phyloP scores from a whole-genome alignment of 2,329 filamentous ascomycete species.

The Trichoderma breve region DNA sequence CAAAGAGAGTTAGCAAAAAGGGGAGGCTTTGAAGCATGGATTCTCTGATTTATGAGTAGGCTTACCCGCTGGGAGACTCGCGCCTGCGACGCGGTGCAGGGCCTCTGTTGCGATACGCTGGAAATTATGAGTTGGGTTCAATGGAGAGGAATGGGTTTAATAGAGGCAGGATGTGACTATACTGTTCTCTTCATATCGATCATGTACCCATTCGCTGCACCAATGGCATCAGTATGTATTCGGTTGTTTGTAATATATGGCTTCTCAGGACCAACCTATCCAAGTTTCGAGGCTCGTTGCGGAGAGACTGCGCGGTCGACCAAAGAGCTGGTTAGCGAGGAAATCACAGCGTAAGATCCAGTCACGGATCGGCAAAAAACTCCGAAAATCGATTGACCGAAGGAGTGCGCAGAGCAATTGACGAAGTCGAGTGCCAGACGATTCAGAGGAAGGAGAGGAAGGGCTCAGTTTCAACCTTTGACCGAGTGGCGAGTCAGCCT shows the following conservation, averaged over 20 bases:
- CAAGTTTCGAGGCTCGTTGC: conserved; percentile 63
- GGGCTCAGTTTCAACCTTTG: conserved; percentile 32
- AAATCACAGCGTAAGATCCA: conserved; percentile 36
- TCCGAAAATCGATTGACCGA: conserved; percentile 32
- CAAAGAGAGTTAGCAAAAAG: conserved; percentile 17
- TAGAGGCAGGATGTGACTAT: conserved; percentile 26
- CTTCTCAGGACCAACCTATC: conserved; percentile 57
- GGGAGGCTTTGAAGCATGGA: background rate
- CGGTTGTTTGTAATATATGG: background rate
- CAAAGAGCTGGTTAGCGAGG: conserved; percentile 30
- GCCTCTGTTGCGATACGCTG: conserved; percentile 39
- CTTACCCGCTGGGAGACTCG: conserved; percentile 43
- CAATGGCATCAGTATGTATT: background rate
- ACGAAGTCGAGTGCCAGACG: conserved; percentile 30
- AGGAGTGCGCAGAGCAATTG: conserved; percentile 30
- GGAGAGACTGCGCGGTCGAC: conserved; percentile 55
- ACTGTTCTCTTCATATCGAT: conserved; percentile 78
- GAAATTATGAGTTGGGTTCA: conserved; percentile 25
- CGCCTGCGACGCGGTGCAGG: conserved; percentile 44
- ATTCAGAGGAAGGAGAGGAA: conserved; percentile 19
- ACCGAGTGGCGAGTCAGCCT: conserved; percentile 20
- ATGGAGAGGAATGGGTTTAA: background rate
- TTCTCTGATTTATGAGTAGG: conserved; percentile 9
- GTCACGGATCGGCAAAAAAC: conserved; percentile 32
- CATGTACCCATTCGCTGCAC: conserved; percentile 86